Evolutionary conservation across 805 yeast genomes (phyloP).

Genomic region (Metschnikowia dekortorum): DNA sequence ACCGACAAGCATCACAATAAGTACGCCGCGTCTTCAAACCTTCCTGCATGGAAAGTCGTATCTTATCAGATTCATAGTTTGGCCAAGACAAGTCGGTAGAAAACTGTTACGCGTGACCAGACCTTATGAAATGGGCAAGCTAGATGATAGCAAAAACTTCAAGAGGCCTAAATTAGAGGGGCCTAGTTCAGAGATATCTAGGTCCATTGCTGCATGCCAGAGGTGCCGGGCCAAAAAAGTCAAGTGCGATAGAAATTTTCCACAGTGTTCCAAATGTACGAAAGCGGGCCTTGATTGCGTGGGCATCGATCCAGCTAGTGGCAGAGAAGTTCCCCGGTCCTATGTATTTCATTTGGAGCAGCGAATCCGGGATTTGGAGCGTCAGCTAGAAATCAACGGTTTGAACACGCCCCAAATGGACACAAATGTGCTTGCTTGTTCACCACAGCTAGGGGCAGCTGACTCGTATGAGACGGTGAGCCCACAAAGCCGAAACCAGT

Average conservation of each 20-base stretch:
- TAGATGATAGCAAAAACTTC: neutral
- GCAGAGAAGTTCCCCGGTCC: constrained; percentile 79
- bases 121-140: constrained; percentile 12
- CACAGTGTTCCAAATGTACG: constrained; percentile 58
- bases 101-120: constrained; percentile 26
- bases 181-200: constrained; percentile 31
- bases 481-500: neutral
- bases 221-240: constrained; percentile 69
- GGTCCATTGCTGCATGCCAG: constrained; percentile 80
- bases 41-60: neutral
- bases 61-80: constrained; percentile 22
- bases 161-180: constrained; percentile 1
- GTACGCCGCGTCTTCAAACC: neutral
- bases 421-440: neutral
- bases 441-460: neutral
- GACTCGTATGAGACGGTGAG: neutral
- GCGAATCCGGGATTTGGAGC: constrained; percentile 53
- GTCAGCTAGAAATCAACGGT: constrained; percentile 41
- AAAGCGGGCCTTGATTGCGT: constrained; percentile 72
- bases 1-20: neutral
- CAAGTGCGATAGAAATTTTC: constrained; percentile 65
- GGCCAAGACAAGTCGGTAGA: constrained; percentile 28
- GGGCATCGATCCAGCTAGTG: constrained; percentile 84
- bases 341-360: constrained; percentile 71
- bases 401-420: constrained; percentile 12